Conservation (phyloP, 805 yeast genomes). For the Candida coleopterorum region DNA sequence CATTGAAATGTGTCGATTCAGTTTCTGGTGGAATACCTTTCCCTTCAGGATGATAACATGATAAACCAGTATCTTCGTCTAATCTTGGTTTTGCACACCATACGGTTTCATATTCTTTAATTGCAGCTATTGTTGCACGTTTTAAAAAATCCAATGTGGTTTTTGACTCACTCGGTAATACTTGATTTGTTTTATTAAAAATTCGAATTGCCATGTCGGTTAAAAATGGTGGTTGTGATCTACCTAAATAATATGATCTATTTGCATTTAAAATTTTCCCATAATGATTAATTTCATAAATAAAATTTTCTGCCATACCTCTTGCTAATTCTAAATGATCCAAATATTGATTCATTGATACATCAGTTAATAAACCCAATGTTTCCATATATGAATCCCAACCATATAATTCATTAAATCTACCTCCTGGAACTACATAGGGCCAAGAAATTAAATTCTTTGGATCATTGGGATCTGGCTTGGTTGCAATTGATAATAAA, state of each 20-base stretch:
- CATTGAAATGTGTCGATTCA: slow-evolving; percentile 80
- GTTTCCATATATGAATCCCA: slow-evolving; percentile 97
- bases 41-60: slow-evolving; percentile 88
- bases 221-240: slow-evolving; percentile 95
- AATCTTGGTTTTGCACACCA: slow-evolving; percentile 77
- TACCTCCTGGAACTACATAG: slow-evolving; percentile 94
- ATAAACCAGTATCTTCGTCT: slow-evolving; percentile 70
- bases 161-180: slow-evolving; percentile 28
- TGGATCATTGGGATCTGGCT: slow-evolving; percentile 50
- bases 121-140: slow-evolving; percentile 71
- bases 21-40: slow-evolving; percentile 96
- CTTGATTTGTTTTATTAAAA: slow-evolving; percentile 51
- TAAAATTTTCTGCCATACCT: slow-evolving; percentile 89
- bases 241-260: slow-evolving; percentile 80
- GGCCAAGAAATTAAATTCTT: slow-evolving; percentile 61
- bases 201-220: slow-evolving; percentile 85
- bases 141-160: slow-evolving; percentile 56
- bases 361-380: slow-evolving; percentile 69
- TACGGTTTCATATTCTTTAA: slow-evolving; percentile 75
- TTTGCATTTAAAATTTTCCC: slow-evolving; percentile 94
- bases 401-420: slow-evolving; percentile 94
- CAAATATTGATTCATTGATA: slow-evolving; percentile 18
- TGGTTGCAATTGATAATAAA: slow-evolving; percentile 73
- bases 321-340: slow-evolving; percentile 65
- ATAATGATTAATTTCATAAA: slow-evolving; percentile 83